phyloP scores from a whole-genome alignment of 176 grass and related monocot genomes.

The Carex littledalei region DNA sequence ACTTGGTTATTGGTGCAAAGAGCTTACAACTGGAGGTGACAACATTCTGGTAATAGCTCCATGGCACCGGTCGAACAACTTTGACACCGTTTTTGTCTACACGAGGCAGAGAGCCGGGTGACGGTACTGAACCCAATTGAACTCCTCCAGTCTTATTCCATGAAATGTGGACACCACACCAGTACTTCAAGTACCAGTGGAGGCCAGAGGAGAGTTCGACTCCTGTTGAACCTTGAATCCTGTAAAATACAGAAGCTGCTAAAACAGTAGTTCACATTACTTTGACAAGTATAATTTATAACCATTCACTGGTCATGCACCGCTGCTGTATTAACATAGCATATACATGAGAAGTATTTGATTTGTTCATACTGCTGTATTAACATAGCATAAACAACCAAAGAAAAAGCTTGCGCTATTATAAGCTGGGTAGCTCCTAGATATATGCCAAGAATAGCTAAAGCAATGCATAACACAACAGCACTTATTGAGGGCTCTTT shows the following conservation, averaged over 20 bases:
- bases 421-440: neutral
- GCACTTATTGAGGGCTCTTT: neutral
- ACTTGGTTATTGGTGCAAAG: neutral
- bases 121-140: constrained; percentile 55
- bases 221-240: constrained; percentile 73
- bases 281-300: neutral
- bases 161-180: constrained; percentile 80
- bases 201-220: constrained; percentile 84
- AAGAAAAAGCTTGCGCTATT: neutral
- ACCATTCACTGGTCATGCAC: neutral
- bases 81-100: constrained; percentile 58
- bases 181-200: constrained; percentile 96
- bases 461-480: neutral
- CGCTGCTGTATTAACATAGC: constrained; percentile 8
- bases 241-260: constrained; percentile 23
- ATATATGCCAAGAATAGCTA: neutral
- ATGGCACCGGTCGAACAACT: constrained; percentile 77
- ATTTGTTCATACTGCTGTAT: neutral
- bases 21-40: constrained; percentile 95
- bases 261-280: constrained; percentile 12
- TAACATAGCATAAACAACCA: neutral
- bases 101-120: constrained; percentile 51
- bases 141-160: constrained; percentile 93
- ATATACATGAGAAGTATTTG: neutral
- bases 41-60: constrained; percentile 99